phyloP scores from a whole-genome alignment of 2,329 filamentous ascomycete genomes.

The Fusarium ambrosium region DNA sequence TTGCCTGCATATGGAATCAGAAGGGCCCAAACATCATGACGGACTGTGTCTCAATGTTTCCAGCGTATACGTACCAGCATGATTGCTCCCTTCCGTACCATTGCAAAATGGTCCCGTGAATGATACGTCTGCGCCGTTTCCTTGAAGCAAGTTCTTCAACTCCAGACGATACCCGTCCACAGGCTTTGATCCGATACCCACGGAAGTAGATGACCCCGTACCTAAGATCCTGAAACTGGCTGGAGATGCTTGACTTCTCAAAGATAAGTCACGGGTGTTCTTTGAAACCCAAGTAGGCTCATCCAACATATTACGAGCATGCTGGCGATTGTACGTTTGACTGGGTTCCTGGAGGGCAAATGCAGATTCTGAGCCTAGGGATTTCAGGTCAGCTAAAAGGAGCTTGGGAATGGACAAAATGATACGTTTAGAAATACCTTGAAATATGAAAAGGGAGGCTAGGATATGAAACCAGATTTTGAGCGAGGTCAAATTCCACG shows the following conservation, averaged over 20 bases:
- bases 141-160: neutral
- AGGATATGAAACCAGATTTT: neutral
- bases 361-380: neutral
- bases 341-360: neutral
- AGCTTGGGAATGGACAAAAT: neutral
- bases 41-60: neutral
- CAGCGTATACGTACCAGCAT: neutral
- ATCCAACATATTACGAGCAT: too few relatives aligned
- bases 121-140: neutral
- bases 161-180: neutral
- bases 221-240: neutral
- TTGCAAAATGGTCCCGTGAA: neutral
- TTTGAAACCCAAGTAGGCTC: too few relatives aligned
- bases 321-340: neutral
- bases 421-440: neutral
- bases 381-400: neutral
- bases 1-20: neutral
- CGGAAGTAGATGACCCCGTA: neutral
- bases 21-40: neutral
- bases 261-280: too few relatives aligned
- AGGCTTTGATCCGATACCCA: neutral
- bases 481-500: neutral
- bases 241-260: neutral
- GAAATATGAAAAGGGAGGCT: neutral
- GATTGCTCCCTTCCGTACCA: neutral